Percentiles rank a stretch among this genome's conserved stretches.
Conservation (phyloP, 1,284 basidiomycete genomes). For the Rhizoctonia solani region DNA sequence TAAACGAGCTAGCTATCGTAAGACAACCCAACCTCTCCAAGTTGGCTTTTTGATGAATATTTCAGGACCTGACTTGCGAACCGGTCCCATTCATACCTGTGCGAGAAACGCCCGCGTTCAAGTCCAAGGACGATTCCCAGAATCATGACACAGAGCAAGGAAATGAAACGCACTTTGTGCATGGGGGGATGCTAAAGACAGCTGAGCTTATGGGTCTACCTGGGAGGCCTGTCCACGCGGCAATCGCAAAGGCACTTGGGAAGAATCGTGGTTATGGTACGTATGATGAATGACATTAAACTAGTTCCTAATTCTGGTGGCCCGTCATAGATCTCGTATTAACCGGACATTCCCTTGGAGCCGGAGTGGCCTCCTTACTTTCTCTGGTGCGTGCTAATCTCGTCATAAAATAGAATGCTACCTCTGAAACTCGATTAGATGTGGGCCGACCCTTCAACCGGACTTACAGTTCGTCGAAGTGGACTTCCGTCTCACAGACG, state of each 20-base stretch:
- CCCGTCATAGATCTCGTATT: constrained; percentile 62
- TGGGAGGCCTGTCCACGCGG: constrained; percentile 76
- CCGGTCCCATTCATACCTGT: constrained; percentile 66
- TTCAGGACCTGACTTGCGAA: constrained; percentile 70
- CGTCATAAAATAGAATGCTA: neutral
- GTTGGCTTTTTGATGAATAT: neutral
- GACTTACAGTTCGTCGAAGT: constrained; percentile 63
- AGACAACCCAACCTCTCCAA: neutral
- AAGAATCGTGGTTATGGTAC: constrained; percentile 71
- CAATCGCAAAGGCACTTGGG: constrained; percentile 68
- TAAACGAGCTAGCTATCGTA: constrained; percentile 76
- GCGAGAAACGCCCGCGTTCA: constrained; percentile 32
- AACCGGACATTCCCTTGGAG: constrained; percentile 87
- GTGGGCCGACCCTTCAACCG: constrained; percentile 81
- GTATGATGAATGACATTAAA: constrained; percentile 38
- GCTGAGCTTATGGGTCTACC: constrained; percentile 74
- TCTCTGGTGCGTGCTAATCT: constrained; percentile 58
- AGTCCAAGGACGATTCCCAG: constrained; percentile 42
- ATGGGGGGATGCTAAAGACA: constrained; percentile 79
- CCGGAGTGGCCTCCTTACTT: constrained; percentile 78
- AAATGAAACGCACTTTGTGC: constrained; percentile 58
- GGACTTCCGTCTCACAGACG: constrained; percentile 67
- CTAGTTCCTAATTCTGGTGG: neutral
- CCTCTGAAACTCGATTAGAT: constrained; percentile 53
- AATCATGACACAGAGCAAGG: constrained; percentile 38